A percentile compares a stretch with the other conserved stretches of the same genome.
Conservation (phyloP, 2,329 filamentous ascomycete genomes). For the Penicillium sp. region DNA sequence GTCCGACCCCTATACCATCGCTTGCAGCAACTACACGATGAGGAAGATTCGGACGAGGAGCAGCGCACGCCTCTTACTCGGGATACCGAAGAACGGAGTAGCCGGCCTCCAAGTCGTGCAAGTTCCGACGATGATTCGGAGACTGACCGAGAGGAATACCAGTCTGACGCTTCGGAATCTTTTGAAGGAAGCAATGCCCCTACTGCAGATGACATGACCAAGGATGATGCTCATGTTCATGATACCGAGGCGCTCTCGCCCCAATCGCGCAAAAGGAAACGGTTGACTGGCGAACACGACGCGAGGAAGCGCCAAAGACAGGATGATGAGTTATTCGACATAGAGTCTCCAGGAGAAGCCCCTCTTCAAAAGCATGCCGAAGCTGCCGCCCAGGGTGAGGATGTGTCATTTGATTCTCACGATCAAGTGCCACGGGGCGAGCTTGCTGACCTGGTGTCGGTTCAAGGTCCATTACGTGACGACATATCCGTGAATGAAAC, state of each 20-base stretch:
- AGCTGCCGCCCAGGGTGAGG: background rate
- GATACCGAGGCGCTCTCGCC: constrained; percentile 57
- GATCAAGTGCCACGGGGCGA: constrained; percentile 10
- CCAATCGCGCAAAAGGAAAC: constrained; percentile 72
- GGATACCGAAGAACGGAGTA: constrained; percentile 86
- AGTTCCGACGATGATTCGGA: constrained; percentile 55
- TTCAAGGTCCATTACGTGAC: constrained; percentile 11
- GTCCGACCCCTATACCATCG: constrained; percentile 83
- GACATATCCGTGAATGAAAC: constrained; percentile 30
- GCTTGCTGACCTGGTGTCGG: constrained; percentile 1
- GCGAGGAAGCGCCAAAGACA: constrained; percentile 82
- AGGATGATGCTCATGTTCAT: constrained; percentile 21
- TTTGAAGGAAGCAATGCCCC: constrained; percentile 14
- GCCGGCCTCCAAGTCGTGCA: constrained; percentile 74
- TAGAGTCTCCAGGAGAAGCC: constrained; percentile 56
- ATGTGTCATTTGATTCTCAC: background rate
- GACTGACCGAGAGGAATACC: constrained; percentile 51
- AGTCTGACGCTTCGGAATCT: constrained; percentile 29
- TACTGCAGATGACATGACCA: constrained; percentile 22
- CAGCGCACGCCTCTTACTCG: constrained; percentile 67
- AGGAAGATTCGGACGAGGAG: constrained; percentile 87
- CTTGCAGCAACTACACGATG: constrained; percentile 73
- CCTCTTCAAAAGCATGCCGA: constrained; percentile 46
- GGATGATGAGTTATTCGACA: constrained; percentile 77
- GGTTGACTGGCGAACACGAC: constrained; percentile 69